These are phyloP conservation scores for Cladosporium oxysporum DNA, from an alignment of 2,329 filamentous ascomycete genomes.

Conservation along the genomic window DNA sequence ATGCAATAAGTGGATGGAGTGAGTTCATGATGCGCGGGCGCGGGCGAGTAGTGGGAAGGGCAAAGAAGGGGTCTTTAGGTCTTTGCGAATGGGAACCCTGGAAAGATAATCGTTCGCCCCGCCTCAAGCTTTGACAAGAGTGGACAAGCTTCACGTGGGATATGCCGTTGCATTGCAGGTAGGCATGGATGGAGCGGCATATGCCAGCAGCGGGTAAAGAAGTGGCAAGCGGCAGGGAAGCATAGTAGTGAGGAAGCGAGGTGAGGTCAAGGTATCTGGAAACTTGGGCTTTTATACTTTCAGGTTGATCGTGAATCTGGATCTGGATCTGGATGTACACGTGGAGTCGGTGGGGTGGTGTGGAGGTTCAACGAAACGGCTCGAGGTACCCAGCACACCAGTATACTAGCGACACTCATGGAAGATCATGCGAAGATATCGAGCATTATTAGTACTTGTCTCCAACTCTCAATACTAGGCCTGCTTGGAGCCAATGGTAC, in stretches of 20 bases:
- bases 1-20: constrained; percentile 1
- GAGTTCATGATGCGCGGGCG: constrained; percentile 14
- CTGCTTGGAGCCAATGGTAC: no score
- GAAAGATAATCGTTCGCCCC: background rate
- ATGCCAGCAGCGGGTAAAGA: background rate
- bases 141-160: constrained; percentile 9
- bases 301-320: background rate
- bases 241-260: background rate
- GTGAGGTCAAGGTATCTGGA: background rate
- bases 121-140: constrained; percentile 6
- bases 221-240: background rate
- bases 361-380: background rate
- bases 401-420: background rate
- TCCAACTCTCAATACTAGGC: no score
- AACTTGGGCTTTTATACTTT: background rate
- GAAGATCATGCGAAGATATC: background rate
- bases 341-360: background rate
- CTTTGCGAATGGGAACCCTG: background rate
- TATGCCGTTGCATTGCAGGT: background rate
- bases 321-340: background rate
- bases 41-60: background rate
- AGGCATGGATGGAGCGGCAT: constrained; percentile 4
- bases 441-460: background rate
- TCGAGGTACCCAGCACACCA: background rate
- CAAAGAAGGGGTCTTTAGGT: background rate